Evolutionary conservation across 257 asterid species (phyloP), one percentile per base, ranked within the genome.

Genomic region (Rubia yunnanensis): DNA sequence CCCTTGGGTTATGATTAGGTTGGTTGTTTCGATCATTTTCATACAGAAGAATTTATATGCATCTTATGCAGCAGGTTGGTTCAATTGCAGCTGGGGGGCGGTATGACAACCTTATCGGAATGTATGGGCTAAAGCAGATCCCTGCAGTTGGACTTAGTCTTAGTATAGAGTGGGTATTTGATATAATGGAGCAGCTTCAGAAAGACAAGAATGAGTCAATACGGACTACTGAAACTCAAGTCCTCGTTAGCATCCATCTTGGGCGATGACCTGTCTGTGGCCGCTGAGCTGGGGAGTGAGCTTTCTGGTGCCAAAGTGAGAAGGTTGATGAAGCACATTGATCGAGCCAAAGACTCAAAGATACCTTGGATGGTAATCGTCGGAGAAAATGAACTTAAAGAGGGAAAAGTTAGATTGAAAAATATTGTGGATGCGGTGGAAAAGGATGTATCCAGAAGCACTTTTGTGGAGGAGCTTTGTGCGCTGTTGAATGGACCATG

Each of bases 71-170:
- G n/a, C n/a, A n/a, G n/a, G 95, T 89, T 66, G 99, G 99, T 72
- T 84, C 99, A 2, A 87, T 92, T 67, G 99, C 96, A 66, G 96
- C 97, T 53, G 99, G 99, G 60, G 97, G 99, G 34, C 94, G 97
- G n/a, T 92, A 89, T 38, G 97, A 92, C 77, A 83, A 86, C 75
- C 92, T 89, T 23, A 82, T 92, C 70, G 96, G 92, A 53, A 84
- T 81, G 91, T 87, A 86, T 72, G 95, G 97, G 73, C 72, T 84
- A 11, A 86, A 88, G 77, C 91, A 80, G 77, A 95, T 89, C 68
- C 96, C 97, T 62, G 89, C 99, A 8, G 91, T 92, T 72, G 97
- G 97, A 61, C 79, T 92, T 74, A 89, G 99, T 78, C 75, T 92
- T 64, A 97, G 99, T 67, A 89, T 92, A 56, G 99, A 92, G 76